phyloP scores from a whole-genome alignment of 169 alveolate species.

The Babesia sp. region DNA sequence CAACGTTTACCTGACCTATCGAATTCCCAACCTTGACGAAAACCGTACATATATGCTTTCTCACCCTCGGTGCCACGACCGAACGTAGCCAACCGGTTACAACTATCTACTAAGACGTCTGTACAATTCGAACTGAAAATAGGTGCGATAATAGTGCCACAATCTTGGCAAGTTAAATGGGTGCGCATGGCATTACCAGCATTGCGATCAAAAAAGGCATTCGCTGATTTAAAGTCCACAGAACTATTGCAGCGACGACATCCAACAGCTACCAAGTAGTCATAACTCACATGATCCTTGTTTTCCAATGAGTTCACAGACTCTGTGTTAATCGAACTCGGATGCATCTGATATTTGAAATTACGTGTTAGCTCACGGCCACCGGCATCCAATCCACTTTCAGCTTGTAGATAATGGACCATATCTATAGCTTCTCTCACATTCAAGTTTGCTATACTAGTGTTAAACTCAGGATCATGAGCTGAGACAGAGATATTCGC shows the following conservation, averaged over 20 bases:
- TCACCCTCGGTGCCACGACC: constrained; percentile 45
- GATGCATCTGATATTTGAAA: constrained; percentile 20
- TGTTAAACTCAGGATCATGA: constrained; percentile 40
- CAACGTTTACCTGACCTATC: constrained; percentile 72
- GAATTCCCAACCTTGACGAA: constrained; percentile 69
- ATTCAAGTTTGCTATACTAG: constrained; percentile 52
- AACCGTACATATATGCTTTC: constrained; percentile 71
- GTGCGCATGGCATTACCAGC: constrained; percentile 23
- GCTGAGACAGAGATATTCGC: constrained; percentile 39
- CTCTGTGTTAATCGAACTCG: neutral
- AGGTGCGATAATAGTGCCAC: constrained; percentile 57
- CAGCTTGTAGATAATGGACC: constrained; percentile 58
- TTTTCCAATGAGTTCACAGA: neutral
- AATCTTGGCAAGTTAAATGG: constrained; percentile 26
- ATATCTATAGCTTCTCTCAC: constrained; percentile 65
- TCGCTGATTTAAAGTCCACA: constrained; percentile 49
- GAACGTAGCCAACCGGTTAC: constrained; percentile 8
- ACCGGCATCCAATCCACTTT: constrained; percentile 27
- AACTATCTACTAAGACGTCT: constrained; percentile 34
- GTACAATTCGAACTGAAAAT: constrained; percentile 45
- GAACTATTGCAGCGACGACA: constrained; percentile 46
- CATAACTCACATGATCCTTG: constrained; percentile 40
- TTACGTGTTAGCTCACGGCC: constrained; percentile 14
- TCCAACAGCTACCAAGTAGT: constrained; percentile 63
- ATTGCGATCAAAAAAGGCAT: constrained; percentile 39